These are phyloP conservation scores for Mycena haematopus DNA, from an alignment of 768 basidiomycete genomes.

Conservation along the genomic window DNA sequence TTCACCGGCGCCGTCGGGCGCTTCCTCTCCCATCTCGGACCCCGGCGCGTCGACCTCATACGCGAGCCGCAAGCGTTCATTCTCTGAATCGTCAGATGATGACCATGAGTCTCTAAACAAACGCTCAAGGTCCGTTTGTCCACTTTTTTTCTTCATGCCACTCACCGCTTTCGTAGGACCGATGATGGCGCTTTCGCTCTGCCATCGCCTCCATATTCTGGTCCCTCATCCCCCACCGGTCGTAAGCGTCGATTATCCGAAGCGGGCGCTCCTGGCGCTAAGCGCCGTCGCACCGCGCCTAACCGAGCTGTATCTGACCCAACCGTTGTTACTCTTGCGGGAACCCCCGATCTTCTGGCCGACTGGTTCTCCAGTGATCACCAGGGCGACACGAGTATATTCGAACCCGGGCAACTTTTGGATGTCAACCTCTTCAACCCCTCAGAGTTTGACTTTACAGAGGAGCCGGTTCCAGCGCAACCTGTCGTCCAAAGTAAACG, in stretches of 20 bases:
- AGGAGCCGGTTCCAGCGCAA: background rate
- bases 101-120: slow-evolving; percentile 3
- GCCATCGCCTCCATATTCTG: slow-evolving; percentile 20
- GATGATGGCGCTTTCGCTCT: background rate
- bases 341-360: slow-evolving; percentile 36
- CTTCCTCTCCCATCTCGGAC: slow-evolving; percentile 24
- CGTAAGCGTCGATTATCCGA: slow-evolving; percentile 49
- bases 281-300: slow-evolving; percentile 36
- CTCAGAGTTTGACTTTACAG: slow-evolving; percentile 27
- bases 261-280: slow-evolving; percentile 31
- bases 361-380: slow-evolving; percentile 43
- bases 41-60: slow-evolving; percentile 25
- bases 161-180: slow-evolving; percentile 6
- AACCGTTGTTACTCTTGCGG: slow-evolving; percentile 24
- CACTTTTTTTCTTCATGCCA: background rate
- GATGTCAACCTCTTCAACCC: slow-evolving; percentile 43
- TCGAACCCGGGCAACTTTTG: slow-evolving; percentile 35
- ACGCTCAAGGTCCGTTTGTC: slow-evolving; percentile 18
- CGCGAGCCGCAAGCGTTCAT: slow-evolving; percentile 14
- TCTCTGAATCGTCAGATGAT: slow-evolving; percentile 15
- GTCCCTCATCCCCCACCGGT: slow-evolving; percentile 15
- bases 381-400: slow-evolving; percentile 31
- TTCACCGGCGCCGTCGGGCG: slow-evolving; percentile 8
- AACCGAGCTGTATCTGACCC: slow-evolving; percentile 39
- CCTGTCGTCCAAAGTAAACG: slow-evolving; percentile 12